phyloP scores from a whole-genome alignment of 1,139 yeast genomes.

The Geotrichum citri-aurantii region DNA sequence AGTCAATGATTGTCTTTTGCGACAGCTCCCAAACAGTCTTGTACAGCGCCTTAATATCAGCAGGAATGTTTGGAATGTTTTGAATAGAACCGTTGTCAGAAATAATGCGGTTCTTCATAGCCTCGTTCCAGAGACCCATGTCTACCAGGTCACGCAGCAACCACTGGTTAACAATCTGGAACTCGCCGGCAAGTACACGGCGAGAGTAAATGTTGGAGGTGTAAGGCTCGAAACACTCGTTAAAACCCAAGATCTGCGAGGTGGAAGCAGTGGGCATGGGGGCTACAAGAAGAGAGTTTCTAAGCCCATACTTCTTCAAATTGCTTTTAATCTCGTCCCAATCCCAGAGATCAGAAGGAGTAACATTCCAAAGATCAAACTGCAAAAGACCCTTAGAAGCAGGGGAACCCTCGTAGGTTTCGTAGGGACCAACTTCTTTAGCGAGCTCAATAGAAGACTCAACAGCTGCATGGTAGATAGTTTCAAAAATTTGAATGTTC shows the following conservation, averaged over 20 bases:
- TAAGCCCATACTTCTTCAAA: slow-evolving; percentile 50
- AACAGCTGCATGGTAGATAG: slow-evolving; percentile 73
- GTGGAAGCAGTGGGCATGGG: slow-evolving; percentile 89
- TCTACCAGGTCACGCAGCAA: slow-evolving; percentile 63
- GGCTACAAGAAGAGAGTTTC: slow-evolving; percentile 70
- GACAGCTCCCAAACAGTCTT: slow-evolving; percentile 89
- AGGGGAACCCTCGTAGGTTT: slow-evolving; percentile 61
- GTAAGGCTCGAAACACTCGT: slow-evolving; percentile 75
- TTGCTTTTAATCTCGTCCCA: slow-evolving; percentile 57
- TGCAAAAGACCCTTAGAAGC: slow-evolving; percentile 63
- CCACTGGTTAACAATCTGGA: slow-evolving; percentile 69
- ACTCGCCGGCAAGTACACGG: slow-evolving; percentile 71
- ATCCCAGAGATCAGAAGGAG: slow-evolving; percentile 53
- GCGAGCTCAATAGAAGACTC: slow-evolving; percentile 68
- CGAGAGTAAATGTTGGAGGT: slow-evolving; percentile 72
- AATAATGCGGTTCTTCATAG: slow-evolving; percentile 64
- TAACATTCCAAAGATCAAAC: slow-evolving; percentile 63
- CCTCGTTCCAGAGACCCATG: slow-evolving; percentile 63
- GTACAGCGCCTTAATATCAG: slow-evolving; percentile 59
- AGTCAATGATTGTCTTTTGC: slow-evolving; percentile 67
- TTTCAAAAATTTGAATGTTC: slow-evolving; percentile 68
- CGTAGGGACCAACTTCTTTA: slow-evolving; percentile 50
- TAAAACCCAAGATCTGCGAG: slow-evolving; percentile 72
- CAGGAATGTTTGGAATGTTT: slow-evolving; percentile 58
- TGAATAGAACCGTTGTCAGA: slow-evolving; percentile 75